These are phyloP conservation scores for Carex pumila DNA, from an alignment of 176 grass and related monocot genomes.

Conservation along the genomic window DNA sequence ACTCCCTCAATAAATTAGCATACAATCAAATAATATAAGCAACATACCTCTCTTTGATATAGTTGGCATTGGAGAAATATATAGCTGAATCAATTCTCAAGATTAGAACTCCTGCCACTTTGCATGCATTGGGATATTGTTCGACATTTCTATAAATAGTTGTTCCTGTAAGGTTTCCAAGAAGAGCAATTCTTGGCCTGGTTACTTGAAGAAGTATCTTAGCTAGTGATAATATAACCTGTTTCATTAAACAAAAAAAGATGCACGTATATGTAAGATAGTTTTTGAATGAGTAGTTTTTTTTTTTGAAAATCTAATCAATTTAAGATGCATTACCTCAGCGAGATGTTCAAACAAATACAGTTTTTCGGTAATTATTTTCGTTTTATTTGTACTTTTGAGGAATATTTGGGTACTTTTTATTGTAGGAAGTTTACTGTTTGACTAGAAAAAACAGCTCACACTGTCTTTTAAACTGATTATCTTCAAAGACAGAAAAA, in stretches of 20 bases:
- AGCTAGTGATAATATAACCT: slow-evolving; percentile 74
- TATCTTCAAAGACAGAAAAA: background rate
- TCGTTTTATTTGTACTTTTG: background rate
- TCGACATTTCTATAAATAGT: slow-evolving; percentile 72
- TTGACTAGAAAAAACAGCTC: background rate
- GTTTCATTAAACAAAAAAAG: slow-evolving; percentile 10
- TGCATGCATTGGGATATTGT: slow-evolving; percentile 69
- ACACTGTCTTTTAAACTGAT: background rate
- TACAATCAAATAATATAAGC: background rate
- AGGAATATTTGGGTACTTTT: background rate
- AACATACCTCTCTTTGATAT: slow-evolving; percentile 83
- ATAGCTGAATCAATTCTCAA: slow-evolving; percentile 88
- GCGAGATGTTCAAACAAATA: background rate
- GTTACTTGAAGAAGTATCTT: slow-evolving; percentile 99
- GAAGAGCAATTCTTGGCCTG: slow-evolving; percentile 71
- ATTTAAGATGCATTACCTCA: background rate
- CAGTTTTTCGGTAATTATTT: background rate
- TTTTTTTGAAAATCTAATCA: background rate
- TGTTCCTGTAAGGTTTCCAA: slow-evolving; percentile 75
- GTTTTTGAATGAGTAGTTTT: background rate
- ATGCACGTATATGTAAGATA: background rate
- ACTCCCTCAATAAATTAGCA: background rate
- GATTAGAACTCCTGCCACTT: slow-evolving; percentile 56
- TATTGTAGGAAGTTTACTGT: background rate
- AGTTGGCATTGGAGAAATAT: slow-evolving; percentile 96